phyloP scores from a whole-genome alignment of 257 asterid species.

The Nicotiana sylvestris region DNA sequence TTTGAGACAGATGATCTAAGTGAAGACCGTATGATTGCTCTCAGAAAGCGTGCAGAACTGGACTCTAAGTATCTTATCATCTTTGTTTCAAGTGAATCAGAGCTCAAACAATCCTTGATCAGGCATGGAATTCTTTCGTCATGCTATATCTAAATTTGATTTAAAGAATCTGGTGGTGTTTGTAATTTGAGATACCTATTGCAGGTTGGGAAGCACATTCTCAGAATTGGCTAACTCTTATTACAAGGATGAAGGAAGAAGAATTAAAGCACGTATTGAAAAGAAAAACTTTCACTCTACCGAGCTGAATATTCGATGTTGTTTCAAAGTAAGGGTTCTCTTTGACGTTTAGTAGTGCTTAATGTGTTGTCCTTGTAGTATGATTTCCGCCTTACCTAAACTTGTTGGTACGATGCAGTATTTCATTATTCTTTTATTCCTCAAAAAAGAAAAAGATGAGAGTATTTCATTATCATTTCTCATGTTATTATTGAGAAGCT shows the following conservation, averaged over 20 bases:
- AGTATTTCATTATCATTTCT: not conserved
- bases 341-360: constrained; percentile 4
- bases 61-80: constrained; percentile 66
- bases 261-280: constrained; percentile 74
- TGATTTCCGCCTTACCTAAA: not conserved
- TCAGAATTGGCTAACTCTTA: constrained; percentile 67
- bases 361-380: not conserved
- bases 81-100: constrained; percentile 58
- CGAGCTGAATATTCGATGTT: constrained; percentile 80
- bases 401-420: not conserved
- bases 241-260: constrained; percentile 88
- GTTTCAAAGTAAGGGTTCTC: constrained; percentile 70
- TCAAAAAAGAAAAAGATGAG: no score
- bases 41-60: constrained; percentile 90
- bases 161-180: constrained; percentile 10
- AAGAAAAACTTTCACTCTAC: constrained; percentile 57
- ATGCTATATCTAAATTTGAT: constrained; percentile 5
- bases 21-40: constrained; percentile 89
- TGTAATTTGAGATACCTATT: constrained; percentile 19
- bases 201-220: constrained; percentile 67
- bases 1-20: constrained; percentile 64
- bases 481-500: not conserved
- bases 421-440: not conserved
- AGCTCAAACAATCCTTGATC: constrained; percentile 71
- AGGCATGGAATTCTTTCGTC: constrained; percentile 50